Evolutionary conservation across 2,329 filamentous ascomycete species (phyloP).

Genomic region (Ceratocystis albifundus): DNA sequence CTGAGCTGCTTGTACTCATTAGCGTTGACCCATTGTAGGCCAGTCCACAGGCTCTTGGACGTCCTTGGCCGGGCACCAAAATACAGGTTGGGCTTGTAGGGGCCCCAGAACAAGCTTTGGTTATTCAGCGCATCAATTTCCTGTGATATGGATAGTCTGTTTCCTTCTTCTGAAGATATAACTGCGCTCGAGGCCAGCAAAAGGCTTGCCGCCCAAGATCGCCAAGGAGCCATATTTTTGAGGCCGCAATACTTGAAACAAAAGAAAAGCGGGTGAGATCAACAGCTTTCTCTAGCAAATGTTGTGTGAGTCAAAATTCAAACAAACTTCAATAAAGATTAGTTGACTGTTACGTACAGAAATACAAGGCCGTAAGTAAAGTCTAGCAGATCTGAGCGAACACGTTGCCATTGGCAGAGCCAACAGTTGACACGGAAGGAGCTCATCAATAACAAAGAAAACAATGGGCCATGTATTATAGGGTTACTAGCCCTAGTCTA

Average conservation of each 20-base stretch:
- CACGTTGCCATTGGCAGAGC: conserved; percentile 5
- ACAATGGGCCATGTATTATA: not conserved
- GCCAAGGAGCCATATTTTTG: conserved; percentile 25
- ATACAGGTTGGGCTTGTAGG: conserved; percentile 87
- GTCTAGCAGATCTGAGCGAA: conserved; percentile 5
- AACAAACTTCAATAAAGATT: not conserved
- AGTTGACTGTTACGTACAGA: not conserved
- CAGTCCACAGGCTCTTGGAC: conserved; percentile 68
- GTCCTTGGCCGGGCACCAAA: conserved; percentile 79
- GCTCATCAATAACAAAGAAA: not conserved
- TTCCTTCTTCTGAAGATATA: conserved; percentile 1
- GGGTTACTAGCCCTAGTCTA: not conserved
- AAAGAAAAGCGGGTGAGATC: conserved; percentile 24
- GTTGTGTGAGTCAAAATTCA: not conserved
- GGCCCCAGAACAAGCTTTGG: conserved; percentile 85
- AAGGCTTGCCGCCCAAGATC: conserved; percentile 21
- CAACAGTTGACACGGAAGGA: not conserved
- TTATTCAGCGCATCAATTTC: conserved; percentile 43
- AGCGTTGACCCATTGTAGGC: conserved; percentile 78
- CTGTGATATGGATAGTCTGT: conserved; percentile 1
- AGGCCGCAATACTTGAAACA: conserved; percentile 25
- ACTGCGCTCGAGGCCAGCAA: conserved; percentile 19
- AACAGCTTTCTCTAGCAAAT: not conserved
- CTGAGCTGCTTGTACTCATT: conserved; percentile 68
- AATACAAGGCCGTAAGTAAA: not conserved